Evolutionary conservation across 2,329 filamentous ascomycete species (phyloP).

Genomic region (Albophoma yamanashiensis): DNA sequence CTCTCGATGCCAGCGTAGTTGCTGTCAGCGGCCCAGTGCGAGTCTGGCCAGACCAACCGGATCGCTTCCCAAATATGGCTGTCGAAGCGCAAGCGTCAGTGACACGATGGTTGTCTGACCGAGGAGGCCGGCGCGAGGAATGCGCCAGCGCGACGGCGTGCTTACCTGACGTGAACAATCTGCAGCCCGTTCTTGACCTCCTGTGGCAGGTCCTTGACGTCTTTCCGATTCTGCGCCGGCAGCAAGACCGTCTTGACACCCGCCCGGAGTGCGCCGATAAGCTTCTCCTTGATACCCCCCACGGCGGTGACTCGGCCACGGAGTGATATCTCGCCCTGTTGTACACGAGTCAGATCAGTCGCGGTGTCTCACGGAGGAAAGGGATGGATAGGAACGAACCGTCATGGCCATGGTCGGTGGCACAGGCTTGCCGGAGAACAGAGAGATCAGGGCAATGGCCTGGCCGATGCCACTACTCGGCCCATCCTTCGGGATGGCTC

Average conservation of each 20-base stretch:
- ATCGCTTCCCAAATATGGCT: constrained; percentile 95
- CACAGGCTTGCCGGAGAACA: constrained; percentile 79
- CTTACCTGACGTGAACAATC: constrained; percentile 82
- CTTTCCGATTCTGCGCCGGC: constrained; percentile 81
- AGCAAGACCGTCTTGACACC: constrained; percentile 91
- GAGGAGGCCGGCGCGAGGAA: neutral
- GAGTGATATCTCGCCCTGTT: constrained; percentile 60
- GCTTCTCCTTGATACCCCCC: constrained; percentile 96
- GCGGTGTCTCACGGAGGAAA: neutral
- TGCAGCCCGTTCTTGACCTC: constrained; percentile 82
- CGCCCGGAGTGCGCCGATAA: constrained; percentile 86
- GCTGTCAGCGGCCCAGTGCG: constrained; percentile 68
- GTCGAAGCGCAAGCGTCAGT: constrained; percentile 18
- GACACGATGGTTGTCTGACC: constrained; percentile 6
- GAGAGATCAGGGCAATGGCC: constrained; percentile 81
- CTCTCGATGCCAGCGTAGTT: constrained; percentile 63
- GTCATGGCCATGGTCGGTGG: constrained; percentile 96
- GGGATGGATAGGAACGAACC: constrained; percentile 28
- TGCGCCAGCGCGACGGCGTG: neutral
- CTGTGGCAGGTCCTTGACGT: constrained; percentile 78
- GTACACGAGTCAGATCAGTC: constrained; percentile 13
- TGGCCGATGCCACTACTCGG: constrained; percentile 84
- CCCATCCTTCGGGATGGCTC: constrained; percentile 90
- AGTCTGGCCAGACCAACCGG: constrained; percentile 82
- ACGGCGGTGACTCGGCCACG: constrained; percentile 87